Evolutionary conservation across 176 grass and related monocot species (phyloP).

Genomic region (Aegilops bicornis): DNA sequence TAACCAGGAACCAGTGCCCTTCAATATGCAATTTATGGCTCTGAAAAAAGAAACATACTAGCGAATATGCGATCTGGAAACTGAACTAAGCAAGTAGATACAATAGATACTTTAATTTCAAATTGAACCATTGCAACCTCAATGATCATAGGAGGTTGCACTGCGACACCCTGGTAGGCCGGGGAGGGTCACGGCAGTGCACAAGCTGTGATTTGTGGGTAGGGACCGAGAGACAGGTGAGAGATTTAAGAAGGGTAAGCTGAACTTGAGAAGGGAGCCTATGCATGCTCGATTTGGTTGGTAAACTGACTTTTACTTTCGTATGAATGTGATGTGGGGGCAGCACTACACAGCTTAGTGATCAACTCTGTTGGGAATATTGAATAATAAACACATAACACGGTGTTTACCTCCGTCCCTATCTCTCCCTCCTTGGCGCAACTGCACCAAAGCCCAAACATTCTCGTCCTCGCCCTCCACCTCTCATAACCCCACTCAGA

Average conservation of each 20-base stretch:
- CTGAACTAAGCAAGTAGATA: neutral
- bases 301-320: slow-evolving; percentile 12
- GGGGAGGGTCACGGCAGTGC: neutral
- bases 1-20: slow-evolving; percentile 16
- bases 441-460: too few species aligned
- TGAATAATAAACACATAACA: too few species aligned
- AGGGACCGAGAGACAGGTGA: neutral
- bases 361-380: too few species aligned
- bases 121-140: slow-evolving; percentile 1
- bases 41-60: neutral
- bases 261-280: neutral
- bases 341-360: too few species aligned
- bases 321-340: neutral
- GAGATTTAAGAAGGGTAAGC: neutral
- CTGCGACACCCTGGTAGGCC: neutral
- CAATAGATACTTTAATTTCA: neutral
- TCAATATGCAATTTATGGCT: slow-evolving; percentile 16
- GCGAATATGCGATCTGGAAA: neutral
- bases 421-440: too few species aligned
- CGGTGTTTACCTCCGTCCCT: too few species aligned
- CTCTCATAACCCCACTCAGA: too few species aligned
- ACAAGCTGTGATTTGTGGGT: neutral
- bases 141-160: slow-evolving; percentile 13
- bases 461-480: too few species aligned
- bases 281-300: neutral